Percentiles rank a stretch among this genome's conserved stretches.
Evolutionary conservation across 192 early-diverging fungal genomes (phyloP).

Genomic region (Haplosporangium gracile): DNA sequence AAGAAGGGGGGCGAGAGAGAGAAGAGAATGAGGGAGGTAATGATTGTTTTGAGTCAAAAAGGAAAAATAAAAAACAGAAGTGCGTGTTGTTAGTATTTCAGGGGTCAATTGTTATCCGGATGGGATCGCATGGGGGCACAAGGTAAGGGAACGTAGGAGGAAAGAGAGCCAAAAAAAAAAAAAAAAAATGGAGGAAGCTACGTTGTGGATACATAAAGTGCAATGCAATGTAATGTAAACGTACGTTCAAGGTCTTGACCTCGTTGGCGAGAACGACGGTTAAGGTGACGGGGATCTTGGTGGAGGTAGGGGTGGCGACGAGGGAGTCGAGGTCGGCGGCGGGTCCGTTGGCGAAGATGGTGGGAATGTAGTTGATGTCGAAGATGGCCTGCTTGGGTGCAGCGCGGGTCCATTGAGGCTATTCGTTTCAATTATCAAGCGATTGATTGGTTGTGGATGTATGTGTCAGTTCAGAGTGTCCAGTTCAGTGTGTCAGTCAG

Average conservation of each 20-base stretch:
- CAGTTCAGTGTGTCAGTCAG: not conserved
- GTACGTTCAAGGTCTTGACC: constrained; percentile 54
- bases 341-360: constrained; percentile 55
- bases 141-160: not conserved
- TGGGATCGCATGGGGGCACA: not conserved
- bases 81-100: not conserved
- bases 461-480: not conserved
- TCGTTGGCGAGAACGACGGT: constrained; percentile 56
- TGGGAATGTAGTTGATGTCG: constrained; percentile 62
- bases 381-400: constrained; percentile 48
- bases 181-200: not conserved
- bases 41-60: not conserved
- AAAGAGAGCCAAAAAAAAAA: no score
- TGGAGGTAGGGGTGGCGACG: constrained; percentile 22
- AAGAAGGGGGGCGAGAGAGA: not conserved
- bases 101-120: not conserved
- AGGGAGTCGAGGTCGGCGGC: constrained; percentile 27
- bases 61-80: not conserved
- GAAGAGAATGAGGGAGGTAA: not conserved
- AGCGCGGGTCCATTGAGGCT: constrained; percentile 59
- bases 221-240: not conserved
- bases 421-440: not conserved
- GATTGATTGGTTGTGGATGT: not conserved
- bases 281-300: constrained; percentile 34
- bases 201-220: no score